These are phyloP conservation scores for Cryphonectria nitschkei DNA, from an alignment of 2,329 filamentous ascomycete genomes.

Conservation along the genomic window DNA sequence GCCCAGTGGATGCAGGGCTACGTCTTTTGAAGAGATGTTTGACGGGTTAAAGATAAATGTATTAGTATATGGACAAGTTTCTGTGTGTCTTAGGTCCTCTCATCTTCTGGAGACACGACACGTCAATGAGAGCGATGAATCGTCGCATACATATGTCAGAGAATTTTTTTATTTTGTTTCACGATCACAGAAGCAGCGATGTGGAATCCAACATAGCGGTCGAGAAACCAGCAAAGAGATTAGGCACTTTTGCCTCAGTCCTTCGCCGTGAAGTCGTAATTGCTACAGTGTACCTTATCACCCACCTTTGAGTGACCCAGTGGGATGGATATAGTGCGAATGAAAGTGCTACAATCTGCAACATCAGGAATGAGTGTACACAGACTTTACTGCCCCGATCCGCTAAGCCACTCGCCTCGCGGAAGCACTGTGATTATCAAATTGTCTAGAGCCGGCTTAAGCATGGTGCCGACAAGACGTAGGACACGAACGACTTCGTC, in stretches of 20 bases:
- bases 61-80: neutral
- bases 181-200: neutral
- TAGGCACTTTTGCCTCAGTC: neutral
- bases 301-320: neutral
- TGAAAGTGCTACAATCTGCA: neutral
- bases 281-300: neutral
- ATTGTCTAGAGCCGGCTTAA: neutral
- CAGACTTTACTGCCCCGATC: neutral
- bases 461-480: neutral
- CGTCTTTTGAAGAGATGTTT: conserved; percentile 3
- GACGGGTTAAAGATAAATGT: neutral
- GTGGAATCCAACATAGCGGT: neutral
- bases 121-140: neutral
- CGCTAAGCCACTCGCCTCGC: neutral
- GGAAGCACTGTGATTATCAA: neutral
- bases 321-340: neutral
- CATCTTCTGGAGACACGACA: neutral
- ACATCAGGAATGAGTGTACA: neutral
- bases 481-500: neutral
- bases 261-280: neutral
- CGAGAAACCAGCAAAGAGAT: neutral
- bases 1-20: conserved; percentile 18
- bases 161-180: neutral
- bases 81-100: neutral
- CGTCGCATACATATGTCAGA: neutral